These are phyloP conservation scores for Pilatotrama ljubarskyi DNA, from an alignment of 768 basidiomycete species.

Conservation along the genomic window DNA sequence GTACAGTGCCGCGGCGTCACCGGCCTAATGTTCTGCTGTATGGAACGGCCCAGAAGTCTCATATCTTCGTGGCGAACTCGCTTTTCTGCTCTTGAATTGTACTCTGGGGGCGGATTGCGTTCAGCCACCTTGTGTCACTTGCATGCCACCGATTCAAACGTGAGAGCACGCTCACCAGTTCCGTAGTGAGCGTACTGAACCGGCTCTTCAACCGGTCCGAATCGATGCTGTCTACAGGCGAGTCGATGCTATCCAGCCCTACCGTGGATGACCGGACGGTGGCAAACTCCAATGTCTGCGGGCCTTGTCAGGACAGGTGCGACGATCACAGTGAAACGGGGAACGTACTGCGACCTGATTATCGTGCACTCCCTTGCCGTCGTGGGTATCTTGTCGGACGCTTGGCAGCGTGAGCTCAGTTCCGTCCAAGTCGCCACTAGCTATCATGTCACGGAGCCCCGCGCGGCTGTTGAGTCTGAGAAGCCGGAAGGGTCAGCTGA, in stretches of 20 bases:
- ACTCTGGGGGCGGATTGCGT: no score
- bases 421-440: not conserved
- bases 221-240: not conserved
- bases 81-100: no score
- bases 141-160: no score
- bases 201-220: no score
- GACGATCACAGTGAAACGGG: not conserved
- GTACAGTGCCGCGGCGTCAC: no score
- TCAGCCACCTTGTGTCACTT: no score
- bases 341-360: conserved; percentile 5
- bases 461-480: conserved; percentile 7
- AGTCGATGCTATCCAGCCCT: not conserved
- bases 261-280: not conserved
- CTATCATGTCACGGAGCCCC: conserved; percentile 1
- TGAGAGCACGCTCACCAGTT: no score
- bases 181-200: no score
- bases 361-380: not conserved
- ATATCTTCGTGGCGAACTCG: no score
- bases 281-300: not conserved
- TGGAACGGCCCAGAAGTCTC: no score
- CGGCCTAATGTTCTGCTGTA: no score
- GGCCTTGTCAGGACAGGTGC: not conserved
- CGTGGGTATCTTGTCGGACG: not conserved
- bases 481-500: not conserved
- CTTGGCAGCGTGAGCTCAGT: not conserved